These are phyloP conservation scores for Cokeromyces recurvatus DNA, from an alignment of 371 early-diverging fungal species.

Conservation along the genomic window DNA sequence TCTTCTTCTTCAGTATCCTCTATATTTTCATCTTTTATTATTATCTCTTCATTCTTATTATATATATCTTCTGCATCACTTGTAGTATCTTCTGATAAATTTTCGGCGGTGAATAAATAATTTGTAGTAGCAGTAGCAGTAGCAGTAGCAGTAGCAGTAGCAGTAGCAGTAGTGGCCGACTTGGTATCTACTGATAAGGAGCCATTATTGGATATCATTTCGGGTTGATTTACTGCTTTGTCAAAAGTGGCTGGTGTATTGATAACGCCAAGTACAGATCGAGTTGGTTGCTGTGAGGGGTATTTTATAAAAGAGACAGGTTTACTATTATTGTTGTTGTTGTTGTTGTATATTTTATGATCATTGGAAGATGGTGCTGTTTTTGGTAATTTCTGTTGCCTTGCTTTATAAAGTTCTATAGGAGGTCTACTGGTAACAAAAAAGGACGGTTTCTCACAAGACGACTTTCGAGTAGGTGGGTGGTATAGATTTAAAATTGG, in stretches of 20 bases:
- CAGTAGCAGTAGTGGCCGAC: no score
- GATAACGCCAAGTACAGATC: conserved; percentile 16
- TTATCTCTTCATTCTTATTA: not conserved
- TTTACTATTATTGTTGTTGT: not conserved
- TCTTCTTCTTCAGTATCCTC: conserved; percentile 15
- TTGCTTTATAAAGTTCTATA: conserved; percentile 14
- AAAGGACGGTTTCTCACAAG: no score
- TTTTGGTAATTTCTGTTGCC: conserved; percentile 2
- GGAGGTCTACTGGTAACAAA: no score
- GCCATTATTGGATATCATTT: not conserved
- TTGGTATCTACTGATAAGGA: not conserved
- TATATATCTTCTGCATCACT: not conserved
- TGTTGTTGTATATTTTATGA: conserved; percentile 6
- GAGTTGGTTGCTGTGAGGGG: not conserved
- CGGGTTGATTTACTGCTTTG: not conserved
- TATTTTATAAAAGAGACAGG: not conserved
- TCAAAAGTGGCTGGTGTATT: conserved; percentile 4
- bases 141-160: no score
- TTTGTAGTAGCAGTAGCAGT: no score
- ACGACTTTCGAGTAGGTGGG: conserved; percentile 16
- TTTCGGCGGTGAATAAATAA: no score
- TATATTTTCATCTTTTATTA: not conserved
- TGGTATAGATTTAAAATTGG: conserved; percentile 22
- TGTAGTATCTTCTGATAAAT: not conserved
- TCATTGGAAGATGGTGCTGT: not conserved